These are phyloP conservation scores for Pyrenophora teres DNA, from an alignment of 2,329 filamentous ascomycete genomes.

Conservation along the genomic window DNA sequence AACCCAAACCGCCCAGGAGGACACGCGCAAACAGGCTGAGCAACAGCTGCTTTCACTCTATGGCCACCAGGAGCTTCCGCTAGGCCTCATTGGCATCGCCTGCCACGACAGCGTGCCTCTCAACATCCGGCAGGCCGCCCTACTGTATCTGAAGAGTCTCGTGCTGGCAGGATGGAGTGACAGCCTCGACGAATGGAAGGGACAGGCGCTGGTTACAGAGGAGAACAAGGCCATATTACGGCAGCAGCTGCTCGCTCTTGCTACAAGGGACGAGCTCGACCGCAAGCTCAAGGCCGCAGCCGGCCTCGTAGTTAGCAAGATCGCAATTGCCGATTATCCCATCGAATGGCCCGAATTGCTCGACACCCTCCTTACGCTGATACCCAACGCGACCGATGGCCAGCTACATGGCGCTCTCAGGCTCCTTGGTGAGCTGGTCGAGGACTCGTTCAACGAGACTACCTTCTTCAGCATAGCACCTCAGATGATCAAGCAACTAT, in stretches of 20 bases:
- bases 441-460: constrained; percentile 89
- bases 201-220: constrained; percentile 71
- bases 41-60: constrained; percentile 75
- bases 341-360: constrained; percentile 93
- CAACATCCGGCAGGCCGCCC: constrained; percentile 79
- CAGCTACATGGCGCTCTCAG: constrained; percentile 89
- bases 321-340: constrained; percentile 90
- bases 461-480: constrained; percentile 91
- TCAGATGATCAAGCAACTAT: constrained; percentile 82
- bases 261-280: constrained; percentile 72
- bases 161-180: constrained; percentile 84
- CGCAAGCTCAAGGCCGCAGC: constrained; percentile 88
- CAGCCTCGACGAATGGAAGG: constrained; percentile 72
- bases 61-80: constrained; percentile 71
- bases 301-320: constrained; percentile 89
- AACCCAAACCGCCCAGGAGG: constrained; percentile 78
- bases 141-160: constrained; percentile 80
- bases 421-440: constrained; percentile 86
- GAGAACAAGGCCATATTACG: constrained; percentile 75
- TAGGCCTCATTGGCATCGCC: constrained; percentile 80
- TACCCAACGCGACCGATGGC: constrained; percentile 73
- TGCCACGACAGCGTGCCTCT: constrained; percentile 73
- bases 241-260: constrained; percentile 74
- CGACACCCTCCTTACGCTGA: constrained; percentile 75
- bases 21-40: constrained; percentile 83